A percentile compares a stretch with the other conserved stretches of the same genome.
phyloP scores from a whole-genome alignment of 768 basidiomycete genomes.

The Xerocomellus amylosporus region DNA sequence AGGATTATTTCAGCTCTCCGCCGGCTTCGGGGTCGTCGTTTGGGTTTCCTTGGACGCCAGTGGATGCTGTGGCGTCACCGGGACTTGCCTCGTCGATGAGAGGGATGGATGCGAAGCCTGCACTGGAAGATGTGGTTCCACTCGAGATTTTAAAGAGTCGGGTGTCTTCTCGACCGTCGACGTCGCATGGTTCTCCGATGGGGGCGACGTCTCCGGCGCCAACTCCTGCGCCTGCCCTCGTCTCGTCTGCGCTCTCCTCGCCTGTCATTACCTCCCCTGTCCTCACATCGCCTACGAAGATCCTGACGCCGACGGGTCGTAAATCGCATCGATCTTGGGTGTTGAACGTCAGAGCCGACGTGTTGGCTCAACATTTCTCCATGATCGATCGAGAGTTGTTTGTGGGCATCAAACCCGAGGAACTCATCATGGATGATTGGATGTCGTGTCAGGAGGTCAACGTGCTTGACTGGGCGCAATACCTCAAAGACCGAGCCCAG shows the following conservation, averaged over 20 bases:
- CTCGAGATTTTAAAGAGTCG: constrained; percentile 64
- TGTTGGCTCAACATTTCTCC: constrained; percentile 73
- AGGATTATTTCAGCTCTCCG: constrained; percentile 24
- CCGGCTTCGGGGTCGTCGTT: constrained; percentile 13
- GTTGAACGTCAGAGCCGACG: constrained; percentile 55
- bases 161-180: constrained; percentile 40
- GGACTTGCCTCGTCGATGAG: constrained; percentile 30
- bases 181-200: constrained; percentile 30
- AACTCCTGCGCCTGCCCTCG: constrained; percentile 12
- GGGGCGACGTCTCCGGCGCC: constrained; percentile 13
- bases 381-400: constrained; percentile 90
- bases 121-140: constrained; percentile 61
- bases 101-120: constrained; percentile 45
- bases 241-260: constrained; percentile 14
- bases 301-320: constrained; percentile 36
- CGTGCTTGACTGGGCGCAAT: constrained; percentile 81
- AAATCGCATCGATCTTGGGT: constrained; percentile 71
- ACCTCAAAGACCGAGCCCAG: constrained; percentile 69
- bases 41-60: constrained; percentile 16
- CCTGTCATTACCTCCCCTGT: background rate
- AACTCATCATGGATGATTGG: constrained; percentile 77
- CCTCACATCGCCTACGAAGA: constrained; percentile 33
- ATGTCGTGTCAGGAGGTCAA: constrained; percentile 58
- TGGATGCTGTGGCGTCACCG: constrained; percentile 3
- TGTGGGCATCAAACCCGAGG: constrained; percentile 81